Evolutionary conservation across 2,329 filamentous ascomycete genomes (phyloP).

Genomic region (Pyricularia sp.): DNA sequence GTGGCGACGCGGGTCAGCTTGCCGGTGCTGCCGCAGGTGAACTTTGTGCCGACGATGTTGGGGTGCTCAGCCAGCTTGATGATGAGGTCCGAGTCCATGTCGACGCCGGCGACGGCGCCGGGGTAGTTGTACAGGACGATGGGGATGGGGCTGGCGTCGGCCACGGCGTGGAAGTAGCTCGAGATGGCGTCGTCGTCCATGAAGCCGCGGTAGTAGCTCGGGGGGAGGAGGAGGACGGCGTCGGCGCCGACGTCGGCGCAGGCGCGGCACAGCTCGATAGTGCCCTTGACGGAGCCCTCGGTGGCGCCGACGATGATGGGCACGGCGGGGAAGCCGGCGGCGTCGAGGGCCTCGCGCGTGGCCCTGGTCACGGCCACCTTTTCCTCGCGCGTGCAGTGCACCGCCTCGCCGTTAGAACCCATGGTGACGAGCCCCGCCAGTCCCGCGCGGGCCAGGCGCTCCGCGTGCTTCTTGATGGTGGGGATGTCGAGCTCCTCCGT

Average conservation of each 20-base stretch:
- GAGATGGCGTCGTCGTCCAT: slow-evolving; percentile 66
- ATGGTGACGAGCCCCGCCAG: slow-evolving; percentile 76
- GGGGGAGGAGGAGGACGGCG: slow-evolving; percentile 70
- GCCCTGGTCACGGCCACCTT: slow-evolving; percentile 66
- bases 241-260: slow-evolving; percentile 61
- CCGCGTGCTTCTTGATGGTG: slow-evolving; percentile 70
- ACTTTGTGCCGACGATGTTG: slow-evolving; percentile 83
- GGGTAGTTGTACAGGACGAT: slow-evolving; percentile 88
- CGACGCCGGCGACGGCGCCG: slow-evolving; percentile 75
- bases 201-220: slow-evolving; percentile 72
- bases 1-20: slow-evolving; percentile 77
- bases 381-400: slow-evolving; percentile 72
- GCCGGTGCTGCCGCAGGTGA: slow-evolving; percentile 85
- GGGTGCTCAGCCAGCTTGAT: slow-evolving; percentile 70
- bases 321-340: slow-evolving; percentile 64
- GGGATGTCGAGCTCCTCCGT: slow-evolving; percentile 80
- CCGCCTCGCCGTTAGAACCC: slow-evolving; percentile 86
- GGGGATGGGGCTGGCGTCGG: slow-evolving; percentile 66
- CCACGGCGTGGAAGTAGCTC: slow-evolving; percentile 49
- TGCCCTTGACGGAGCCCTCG: slow-evolving; percentile 72
- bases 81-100: slow-evolving; percentile 82
- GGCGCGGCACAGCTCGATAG: slow-evolving; percentile 64
- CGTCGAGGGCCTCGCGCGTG: slow-evolving; percentile 73
- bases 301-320: slow-evolving; percentile 77
- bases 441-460: slow-evolving; percentile 67